Base-by-base conservation (phyloP, 2,329 filamentous ascomycete genomes). In the Colletotrichum musae region DNA sequence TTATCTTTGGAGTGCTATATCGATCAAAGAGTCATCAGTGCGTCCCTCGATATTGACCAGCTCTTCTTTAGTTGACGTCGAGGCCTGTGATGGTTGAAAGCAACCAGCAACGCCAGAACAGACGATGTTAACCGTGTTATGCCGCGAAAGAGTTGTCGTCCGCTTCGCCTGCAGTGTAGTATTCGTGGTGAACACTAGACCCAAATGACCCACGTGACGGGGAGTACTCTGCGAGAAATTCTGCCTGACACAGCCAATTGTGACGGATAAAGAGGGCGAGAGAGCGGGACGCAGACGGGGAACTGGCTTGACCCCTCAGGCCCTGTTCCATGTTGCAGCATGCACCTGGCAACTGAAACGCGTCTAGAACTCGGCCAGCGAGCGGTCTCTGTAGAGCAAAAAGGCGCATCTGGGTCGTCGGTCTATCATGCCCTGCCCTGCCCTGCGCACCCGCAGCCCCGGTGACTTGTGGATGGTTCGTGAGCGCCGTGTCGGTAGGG, bases 301-400 rank as follows among this genome's bases (percentile, higher is more conserved):
- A 21, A 56, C 24, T 54, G 28, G 32, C 43, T 47, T 50, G 52
- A 39, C 51, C 32, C 12, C 24, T 51, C 32, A 32, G 32, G 52
- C 68, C 68, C 58, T 68, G 68, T 68, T 64, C 68, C 68, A 68
- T 68, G 58, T 36, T 63, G 64, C 63, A 68, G 64, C 58, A 36
- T 58, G 64, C 64, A 58, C 48, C 39, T 58, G 47, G 36, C 52
- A 70, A 47, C 51, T 70, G 68, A 70, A 70, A 70, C 64, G 54
- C 63, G 51, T 68, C 57, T 47, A 62, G 63, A 68, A 70, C 68
- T 68, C 39, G 58, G 64, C 26, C 36, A 47, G 26, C 41, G 26
- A n/a, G 24, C 32, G 32, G 32, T 36, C 32, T 36, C 48, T 54
- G 56, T 26, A 61, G 56, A 60, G 41, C 12, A 36, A 52, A 53